A percentile compares a stretch with the other conserved stretches of the same genome.
These are phyloP conservation scores for Malus hybrid DNA, from an alignment of 331 rosid species.

Conservation along the genomic window DNA sequence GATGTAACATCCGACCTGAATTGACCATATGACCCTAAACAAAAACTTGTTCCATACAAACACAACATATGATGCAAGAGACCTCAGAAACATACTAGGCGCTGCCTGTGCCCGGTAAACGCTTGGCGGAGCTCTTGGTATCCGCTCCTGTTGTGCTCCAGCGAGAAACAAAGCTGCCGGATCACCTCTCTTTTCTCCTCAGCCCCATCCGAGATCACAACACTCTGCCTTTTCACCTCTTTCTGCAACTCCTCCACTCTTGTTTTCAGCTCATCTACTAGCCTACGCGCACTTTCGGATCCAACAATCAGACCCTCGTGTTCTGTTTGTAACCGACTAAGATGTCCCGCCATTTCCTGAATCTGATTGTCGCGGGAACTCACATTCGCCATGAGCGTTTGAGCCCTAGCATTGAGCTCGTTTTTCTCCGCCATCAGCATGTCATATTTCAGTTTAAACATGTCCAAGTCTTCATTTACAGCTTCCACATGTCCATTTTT, in stretches of 20 bases:
- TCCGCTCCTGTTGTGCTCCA: slow-evolving; percentile 64
- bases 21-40: neutral
- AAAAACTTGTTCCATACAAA: no score
- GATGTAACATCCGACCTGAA: no score
- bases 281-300: slow-evolving; percentile 27
- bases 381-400: slow-evolving; percentile 37
- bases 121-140: slow-evolving; percentile 64
- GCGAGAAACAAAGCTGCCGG: slow-evolving; percentile 65
- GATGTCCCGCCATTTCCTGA: slow-evolving; percentile 31
- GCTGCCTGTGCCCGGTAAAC: slow-evolving; percentile 27
- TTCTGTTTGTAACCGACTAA: slow-evolving; percentile 17
- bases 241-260: slow-evolving; percentile 46
- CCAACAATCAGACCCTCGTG: slow-evolving; percentile 30
- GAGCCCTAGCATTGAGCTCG: slow-evolving; percentile 28
- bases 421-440: slow-evolving; percentile 51
- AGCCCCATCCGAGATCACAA: slow-evolving; percentile 47
- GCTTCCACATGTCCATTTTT: slow-evolving; percentile 32
- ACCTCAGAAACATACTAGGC: slow-evolving; percentile 4
- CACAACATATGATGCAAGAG: slow-evolving; percentile 1
- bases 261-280: slow-evolving; percentile 38
- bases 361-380: slow-evolving; percentile 36
- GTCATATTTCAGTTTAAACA: slow-evolving; percentile 44
- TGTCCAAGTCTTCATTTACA: slow-evolving; percentile 50
- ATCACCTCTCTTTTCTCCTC: slow-evolving; percentile 87
- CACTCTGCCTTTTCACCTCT: slow-evolving; percentile 44